phyloP scores from a whole-genome alignment of 768 basidiomycete species.

The Boletus rex-veris region DNA sequence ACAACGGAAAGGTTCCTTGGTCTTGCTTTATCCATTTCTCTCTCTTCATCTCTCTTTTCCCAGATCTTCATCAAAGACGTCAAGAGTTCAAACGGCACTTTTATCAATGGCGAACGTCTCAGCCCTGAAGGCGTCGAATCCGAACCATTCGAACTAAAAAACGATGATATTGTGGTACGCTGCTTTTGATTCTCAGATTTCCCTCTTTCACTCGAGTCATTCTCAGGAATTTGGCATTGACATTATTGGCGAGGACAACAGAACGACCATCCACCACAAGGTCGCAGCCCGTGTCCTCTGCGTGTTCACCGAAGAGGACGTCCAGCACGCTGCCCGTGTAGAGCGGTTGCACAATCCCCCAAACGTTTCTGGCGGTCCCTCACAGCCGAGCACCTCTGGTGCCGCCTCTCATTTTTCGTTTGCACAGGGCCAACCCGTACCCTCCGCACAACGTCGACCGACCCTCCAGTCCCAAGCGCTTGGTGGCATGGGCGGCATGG shows the following conservation, averaged over 20 bases:
- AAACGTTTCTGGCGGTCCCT: slow-evolving; percentile 24
- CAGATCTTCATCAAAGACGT: slow-evolving; percentile 99
- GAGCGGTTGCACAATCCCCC: slow-evolving; percentile 58
- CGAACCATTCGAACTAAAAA: slow-evolving; percentile 90
- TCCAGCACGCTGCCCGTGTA: slow-evolving; percentile 63
- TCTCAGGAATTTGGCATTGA: slow-evolving; percentile 96
- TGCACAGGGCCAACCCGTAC: slow-evolving; percentile 34
- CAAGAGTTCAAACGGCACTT: slow-evolving; percentile 97
- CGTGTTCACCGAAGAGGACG: slow-evolving; percentile 84
- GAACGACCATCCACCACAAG: slow-evolving; percentile 97
- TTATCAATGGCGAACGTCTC: slow-evolving; percentile 93
- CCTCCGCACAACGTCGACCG: slow-evolving; percentile 49
- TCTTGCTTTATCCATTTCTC: not conserved
- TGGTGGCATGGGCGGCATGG: slow-evolving; percentile 74
- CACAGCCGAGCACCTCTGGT: slow-evolving; percentile 35
- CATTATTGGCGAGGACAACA: slow-evolving; percentile 97
- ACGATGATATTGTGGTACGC: slow-evolving; percentile 92
- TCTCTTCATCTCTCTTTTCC: slow-evolving; percentile 8
- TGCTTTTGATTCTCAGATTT: not conserved
- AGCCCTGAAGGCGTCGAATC: slow-evolving; percentile 87
- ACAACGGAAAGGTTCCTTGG: slow-evolving; percentile 68
- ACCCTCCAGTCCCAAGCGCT: slow-evolving; percentile 58
- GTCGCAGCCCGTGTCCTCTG: slow-evolving; percentile 94
- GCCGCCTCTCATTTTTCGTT: slow-evolving; percentile 40
- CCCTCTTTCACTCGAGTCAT: slow-evolving; percentile 5